Evolutionary conservation across 2,329 filamentous ascomycete genomes (phyloP).

Genomic region (Graphilbum sp.): DNA sequence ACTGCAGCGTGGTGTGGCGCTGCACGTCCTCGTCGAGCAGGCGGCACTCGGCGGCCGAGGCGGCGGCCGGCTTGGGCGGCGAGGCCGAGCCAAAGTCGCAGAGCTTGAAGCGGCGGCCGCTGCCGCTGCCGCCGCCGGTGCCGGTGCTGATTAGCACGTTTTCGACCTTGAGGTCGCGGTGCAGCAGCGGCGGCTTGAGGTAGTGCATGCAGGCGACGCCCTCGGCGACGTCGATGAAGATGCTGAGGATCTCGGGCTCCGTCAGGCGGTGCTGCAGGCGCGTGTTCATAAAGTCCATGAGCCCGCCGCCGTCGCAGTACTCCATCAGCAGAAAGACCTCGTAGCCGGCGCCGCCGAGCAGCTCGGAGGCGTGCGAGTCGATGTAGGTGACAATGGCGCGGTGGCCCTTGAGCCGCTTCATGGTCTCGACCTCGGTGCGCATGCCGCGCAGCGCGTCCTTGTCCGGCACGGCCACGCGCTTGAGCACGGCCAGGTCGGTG

Average conservation of each 20-base stretch:
- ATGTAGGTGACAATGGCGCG: constrained; percentile 94
- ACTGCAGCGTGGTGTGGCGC: constrained; percentile 92
- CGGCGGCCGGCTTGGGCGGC: constrained; percentile 66
- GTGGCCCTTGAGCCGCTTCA: constrained; percentile 98
- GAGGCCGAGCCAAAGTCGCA: constrained; percentile 96
- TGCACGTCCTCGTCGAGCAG: constrained; percentile 94
- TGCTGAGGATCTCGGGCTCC: constrained; percentile 92
- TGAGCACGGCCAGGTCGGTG: constrained; percentile 70
- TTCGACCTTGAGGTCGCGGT: constrained; percentile 93
- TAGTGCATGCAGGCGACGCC: constrained; percentile 99
- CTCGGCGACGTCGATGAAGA: constrained; percentile 90
- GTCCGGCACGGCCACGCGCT: constrained; percentile 91
- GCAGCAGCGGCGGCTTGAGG: constrained; percentile 78
- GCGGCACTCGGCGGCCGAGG: constrained; percentile 73
- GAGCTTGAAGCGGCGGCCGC: constrained; percentile 65
- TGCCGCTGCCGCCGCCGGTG: constrained; percentile 23
- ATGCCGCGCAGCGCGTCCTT: constrained; percentile 89
- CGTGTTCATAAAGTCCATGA: constrained; percentile 99
- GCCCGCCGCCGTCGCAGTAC: constrained; percentile 80
- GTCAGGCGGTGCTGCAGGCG: constrained; percentile 89
- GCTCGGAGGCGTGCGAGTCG: constrained; percentile 91
- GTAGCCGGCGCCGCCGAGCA: constrained; percentile 71
- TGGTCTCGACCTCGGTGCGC: constrained; percentile 97
- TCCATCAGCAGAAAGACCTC: constrained; percentile 99
- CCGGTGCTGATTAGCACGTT: constrained; percentile 73